Base-by-base conservation (phyloP, 495 filamentous ascomycete species). In the Choiromyces venosus region DNA sequence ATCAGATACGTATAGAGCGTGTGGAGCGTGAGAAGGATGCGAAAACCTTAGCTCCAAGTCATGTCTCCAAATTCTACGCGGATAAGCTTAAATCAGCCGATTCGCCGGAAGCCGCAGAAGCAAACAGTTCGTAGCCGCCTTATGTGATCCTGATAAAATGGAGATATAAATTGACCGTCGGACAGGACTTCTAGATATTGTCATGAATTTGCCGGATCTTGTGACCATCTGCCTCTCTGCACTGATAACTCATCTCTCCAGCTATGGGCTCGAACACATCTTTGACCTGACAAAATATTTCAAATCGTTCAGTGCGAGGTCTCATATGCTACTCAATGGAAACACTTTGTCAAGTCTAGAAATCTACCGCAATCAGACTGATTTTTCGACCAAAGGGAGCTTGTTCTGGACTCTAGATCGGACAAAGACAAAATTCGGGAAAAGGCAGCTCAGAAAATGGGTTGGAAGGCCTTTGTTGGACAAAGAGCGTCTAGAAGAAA, bases 211-310 rank as follows among this genome's bases (percentile, higher is more conserved):
- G 21, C 89, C 94, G 0, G 93, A 97, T 76, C 85, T 91, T 61
- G 92, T 96, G 65, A 97, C 91, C 0, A 88, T 96, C 37, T 98
- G 96, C 83, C 86, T 99, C 19, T 97, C 95, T 36, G 90, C 94
- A 10, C 97, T 99, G 93, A 98, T 99, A 74, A 92, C 88, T 10
- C 94, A 99, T 80, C 85, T 99, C 83, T 89, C 90, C 37, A 93
- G 96, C 70, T 99, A 98, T 75, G 94, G 93, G 1, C 85, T 99
- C 56, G 91, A 99, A 80, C 94, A 99, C 83, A 92, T 99, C 44
- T 97, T 99, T 76, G 91, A 97, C 80, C 83, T 99, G 40, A 98
- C 95, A 10, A 97, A 97, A 75, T 97, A 98, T 80, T 99, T 99
- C 82, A 91, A 98, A 80, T 92, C 94, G 0, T 99, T 99, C 82